Evolutionary conservation across 192 early-diverging fungal species (phyloP), one percentile per base, ranked within the genome.

Genomic region (Linnemannia schmuckeri): DNA sequence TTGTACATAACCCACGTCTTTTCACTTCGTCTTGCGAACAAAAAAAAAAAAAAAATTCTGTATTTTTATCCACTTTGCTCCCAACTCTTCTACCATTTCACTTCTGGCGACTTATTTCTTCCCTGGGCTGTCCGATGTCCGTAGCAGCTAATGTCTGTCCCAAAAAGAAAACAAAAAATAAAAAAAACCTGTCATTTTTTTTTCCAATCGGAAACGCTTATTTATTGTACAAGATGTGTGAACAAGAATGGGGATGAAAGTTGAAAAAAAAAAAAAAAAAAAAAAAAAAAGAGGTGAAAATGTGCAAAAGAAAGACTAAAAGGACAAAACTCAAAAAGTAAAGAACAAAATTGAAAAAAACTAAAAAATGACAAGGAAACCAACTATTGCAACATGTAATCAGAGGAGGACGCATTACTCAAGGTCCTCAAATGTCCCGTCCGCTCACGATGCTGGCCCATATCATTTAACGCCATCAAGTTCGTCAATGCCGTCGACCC

Each of bases 371-470:
- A 8, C 1, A 9, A 61, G 24, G 24, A 47, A 57, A n/a, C 0
- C 0, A 13, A 35, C 61, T 66, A 66, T 33, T 82, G 76, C 75
- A 82, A 77, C 81, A 82, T 76, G 72, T 61, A 82, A 9, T 82
- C 81, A 1, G 80, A 76, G 4, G 72, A 73, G 30, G 42, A 66
- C 0, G 61, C 44, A 13, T 61, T 63, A 55, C 37, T 57, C 57
- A 77, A 63, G 12, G 70, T 77, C 70, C 27, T 77, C 82, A 27
- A 69, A 75, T 40, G 41, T 20, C 61, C 72, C 3, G 72, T n/a
- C 10, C 44, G 40, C 10, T 46, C 44, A 6, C 44, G 72, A 30
- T 66, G 61, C 61, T 66, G 61, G 30, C 61, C 61, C 61, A 66
- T 66, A 66, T 66, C 61, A 66, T 66, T 66, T 30, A 66, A 33